Conservation (phyloP, 345 rosid species). For the Eucalyptus cladocalyx region DNA sequence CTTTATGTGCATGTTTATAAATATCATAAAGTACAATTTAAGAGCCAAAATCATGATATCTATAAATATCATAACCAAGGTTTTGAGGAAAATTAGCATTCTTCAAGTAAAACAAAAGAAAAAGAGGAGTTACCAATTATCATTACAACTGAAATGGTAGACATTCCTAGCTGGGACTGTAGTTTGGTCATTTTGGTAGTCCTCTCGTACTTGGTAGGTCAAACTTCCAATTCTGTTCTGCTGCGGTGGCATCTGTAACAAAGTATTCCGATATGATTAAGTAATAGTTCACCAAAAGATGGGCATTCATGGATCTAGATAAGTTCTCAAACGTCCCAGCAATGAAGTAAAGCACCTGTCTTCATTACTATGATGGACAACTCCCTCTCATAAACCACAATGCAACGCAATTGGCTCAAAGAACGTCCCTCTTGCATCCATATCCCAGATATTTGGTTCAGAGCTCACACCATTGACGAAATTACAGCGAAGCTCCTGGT, state of each 20-base stretch:
- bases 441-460: neutral
- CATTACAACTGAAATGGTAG: too few species aligned
- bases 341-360: neutral
- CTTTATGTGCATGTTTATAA: neutral
- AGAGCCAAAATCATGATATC: neutral
- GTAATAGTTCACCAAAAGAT: neutral
- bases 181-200: too few species aligned
- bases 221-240: too few species aligned
- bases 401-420: neutral
- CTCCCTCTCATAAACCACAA: neutral
- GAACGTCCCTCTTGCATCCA: neutral
- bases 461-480: neutral
- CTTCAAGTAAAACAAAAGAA: too few species aligned
- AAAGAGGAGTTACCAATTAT: neutral
- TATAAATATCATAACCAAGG: neutral
- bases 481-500: neutral
- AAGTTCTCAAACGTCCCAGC: too few species aligned
- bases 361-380: neutral
- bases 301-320: too few species aligned
- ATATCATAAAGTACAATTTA: neutral
- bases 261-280: too few species aligned
- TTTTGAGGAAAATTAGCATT: neutral
- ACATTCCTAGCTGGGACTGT: too few species aligned
- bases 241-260: too few species aligned
- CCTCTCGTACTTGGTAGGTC: too few species aligned